Base-by-base conservation (phyloP, 495 filamentous ascomycete species). In the Xylaria scruposa region DNA sequence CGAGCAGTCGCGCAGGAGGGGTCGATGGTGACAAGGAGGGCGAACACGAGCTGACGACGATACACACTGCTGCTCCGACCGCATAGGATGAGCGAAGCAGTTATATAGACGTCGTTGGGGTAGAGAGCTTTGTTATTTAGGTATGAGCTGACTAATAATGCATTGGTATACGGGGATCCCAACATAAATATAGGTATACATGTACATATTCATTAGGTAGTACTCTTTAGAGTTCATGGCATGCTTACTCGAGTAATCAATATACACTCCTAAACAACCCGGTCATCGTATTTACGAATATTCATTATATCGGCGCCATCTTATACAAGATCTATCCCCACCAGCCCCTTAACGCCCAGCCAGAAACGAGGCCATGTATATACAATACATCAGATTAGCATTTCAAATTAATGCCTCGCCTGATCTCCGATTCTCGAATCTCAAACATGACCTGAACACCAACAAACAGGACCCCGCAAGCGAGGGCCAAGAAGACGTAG, bases 381-480 rank as follows among this genome's bases (percentile, higher is more conserved):
- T 9, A 49, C 46, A 46, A 42, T 8, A 47, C 46, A 44, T 10
- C 3, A 38, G 10, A 62, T 81, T 80, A 99, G 79, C 93, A 99
- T 82, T 94, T 98, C 83, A 98, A 72, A 72, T 90, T 86, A 69
- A 98, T 93, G 2, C 96, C 96, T 56, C 86, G 88, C 66, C 95
- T 87, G 76, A 87, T 83, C 85, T 99, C 96, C 73, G 85, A 86
- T 83, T 98, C 92, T 62, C 96, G 83, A 59, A 95, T 87, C 86
- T 99, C 97, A 85, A 98, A 97, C 96, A 98, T 99, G 71, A 97
- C 83, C 85, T 98, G 95, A 21, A 91, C 89, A 19, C 92, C 95
- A 3, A 95, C 90, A 78, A 97, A 99, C 15, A 98, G 77, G 51
- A 87, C 87, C 33, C 75, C 80, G 74, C 90, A 95, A 24, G 93